These are phyloP conservation scores for Kregervanrija pseudodelftensis DNA, from an alignment of 805 yeast genomes.

Conservation along the genomic window DNA sequence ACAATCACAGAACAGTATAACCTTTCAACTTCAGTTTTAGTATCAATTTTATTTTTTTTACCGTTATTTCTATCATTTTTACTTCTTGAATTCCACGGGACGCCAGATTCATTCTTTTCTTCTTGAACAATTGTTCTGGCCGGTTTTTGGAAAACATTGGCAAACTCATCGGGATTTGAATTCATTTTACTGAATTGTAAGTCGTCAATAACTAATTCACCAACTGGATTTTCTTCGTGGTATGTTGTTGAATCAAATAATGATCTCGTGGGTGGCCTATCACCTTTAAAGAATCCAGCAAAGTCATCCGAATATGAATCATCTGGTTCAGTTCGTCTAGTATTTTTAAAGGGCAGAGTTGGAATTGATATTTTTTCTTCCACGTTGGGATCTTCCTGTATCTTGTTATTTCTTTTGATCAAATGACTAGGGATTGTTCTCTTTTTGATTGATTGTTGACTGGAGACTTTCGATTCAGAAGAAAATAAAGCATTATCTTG, in stretches of 20 bases:
- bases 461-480: slow-evolving; percentile 1
- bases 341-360: slow-evolving; percentile 19
- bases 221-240: slow-evolving; percentile 33
- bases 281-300: slow-evolving; percentile 17
- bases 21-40: not conserved
- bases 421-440: slow-evolving; percentile 42
- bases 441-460: slow-evolving; percentile 34
- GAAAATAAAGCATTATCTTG: not conserved
- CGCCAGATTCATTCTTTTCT: slow-evolving; percentile 7
- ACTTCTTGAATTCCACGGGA: not conserved
- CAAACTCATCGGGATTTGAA: slow-evolving; percentile 35
- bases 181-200: slow-evolving; percentile 30
- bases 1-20: slow-evolving; percentile 67
- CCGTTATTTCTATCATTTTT: slow-evolving; percentile 14
- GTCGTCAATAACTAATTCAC: slow-evolving; percentile 25
- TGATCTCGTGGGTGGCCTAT: slow-evolving; percentile 44
- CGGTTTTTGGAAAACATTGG: slow-evolving; percentile 37
- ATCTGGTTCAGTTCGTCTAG: slow-evolving; percentile 14
- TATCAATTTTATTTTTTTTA: not conserved
- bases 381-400: slow-evolving; percentile 25
- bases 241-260: slow-evolving; percentile 39
- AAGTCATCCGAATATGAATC: slow-evolving; percentile 14
- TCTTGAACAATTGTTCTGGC: slow-evolving; percentile 12
- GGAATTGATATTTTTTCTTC: slow-evolving; percentile 17
- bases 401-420: slow-evolving; percentile 33